Evolutionary conservation across 1,284 basidiomycete genomes (phyloP), one percentile per base, ranked within the genome.

Genomic region (Ustilago trichophora): DNA sequence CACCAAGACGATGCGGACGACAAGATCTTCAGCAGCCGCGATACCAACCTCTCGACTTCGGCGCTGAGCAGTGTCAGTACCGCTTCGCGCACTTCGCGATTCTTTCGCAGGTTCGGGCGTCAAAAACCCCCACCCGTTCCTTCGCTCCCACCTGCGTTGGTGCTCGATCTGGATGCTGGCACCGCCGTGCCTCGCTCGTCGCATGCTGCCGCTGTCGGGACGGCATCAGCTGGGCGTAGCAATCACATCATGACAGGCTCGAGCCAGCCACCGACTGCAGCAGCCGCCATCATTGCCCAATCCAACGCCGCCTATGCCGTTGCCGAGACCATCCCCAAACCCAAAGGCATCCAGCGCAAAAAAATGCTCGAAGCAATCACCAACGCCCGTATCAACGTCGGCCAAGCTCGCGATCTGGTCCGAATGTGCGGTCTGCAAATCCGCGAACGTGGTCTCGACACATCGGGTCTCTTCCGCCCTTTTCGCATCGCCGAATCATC

Each of bases 381-480:
- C 4, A 72, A 72, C 21, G 72, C 68, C 1, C 55, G 62, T 8
- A 50, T 74, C 18, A 35, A 64, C 19, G 58, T 71, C 5, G 11
- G 18, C 0, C 54, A 65, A 35, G 42, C 51, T 0, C 33, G 59
- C 15, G 63, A 58, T 21, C 43, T 74, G 26, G 41, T 69, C 15
- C 55, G 62, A 22, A 51, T 72, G 47, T 74, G 68, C 26, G 59
- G 55, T 0, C 18, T 54, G 19, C 67, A 74, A 4, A 68, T 74
- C 29, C 53, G 64, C 42, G 53, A 63, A 31, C 43, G 72, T 11
- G 75, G 75, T 3, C 57, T 77, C 16, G 75, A 72, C 26, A 77
- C 69, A 0, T 40, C 70, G 1, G 75, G 75, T 9, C 65, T 77
- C 10, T 75, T 77, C 34, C 51, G 73, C 1, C 63, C 75, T 15